Conservation (phyloP, 106 monocot species). For the Triglochin maritima region DNA sequence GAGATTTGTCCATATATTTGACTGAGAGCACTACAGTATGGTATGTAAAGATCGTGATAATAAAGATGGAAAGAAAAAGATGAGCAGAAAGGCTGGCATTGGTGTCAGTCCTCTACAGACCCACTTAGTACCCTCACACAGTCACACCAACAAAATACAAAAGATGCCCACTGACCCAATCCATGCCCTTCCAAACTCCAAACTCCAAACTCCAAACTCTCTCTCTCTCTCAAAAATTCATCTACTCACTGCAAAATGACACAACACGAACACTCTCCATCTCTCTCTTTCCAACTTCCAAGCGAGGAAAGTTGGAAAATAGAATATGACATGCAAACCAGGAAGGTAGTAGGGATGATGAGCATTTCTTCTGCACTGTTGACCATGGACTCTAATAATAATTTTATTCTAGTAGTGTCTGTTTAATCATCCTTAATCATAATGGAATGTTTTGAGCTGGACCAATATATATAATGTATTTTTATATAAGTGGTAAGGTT, state of each 20-base stretch:
- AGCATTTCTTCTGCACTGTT: no score
- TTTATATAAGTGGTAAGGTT: no score
- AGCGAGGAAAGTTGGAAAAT: neutral
- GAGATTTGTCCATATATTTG: neutral
- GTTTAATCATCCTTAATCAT: no score
- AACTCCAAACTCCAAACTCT: neutral
- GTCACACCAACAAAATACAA: neutral
- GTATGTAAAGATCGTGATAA: neutral
- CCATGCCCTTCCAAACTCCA: slow-evolving; percentile 1
- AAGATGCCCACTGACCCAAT: slow-evolving; percentile 4
- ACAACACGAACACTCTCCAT: neutral
- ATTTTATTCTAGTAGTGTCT: no score
- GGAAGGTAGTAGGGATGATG: neutral
- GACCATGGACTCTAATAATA: no score
- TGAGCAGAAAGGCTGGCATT: neutral
- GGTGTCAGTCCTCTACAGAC: neutral
- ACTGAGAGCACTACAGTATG: neutral
- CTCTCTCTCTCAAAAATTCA: neutral
- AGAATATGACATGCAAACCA: neutral
- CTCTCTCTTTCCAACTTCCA: neutral
- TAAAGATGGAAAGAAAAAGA: neutral
- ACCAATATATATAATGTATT: no score
- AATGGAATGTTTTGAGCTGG: no score
- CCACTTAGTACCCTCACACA: neutral
- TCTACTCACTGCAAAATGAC: neutral